Evolutionary conservation across 257 asterid genomes (phyloP).

Genomic region (Ocimum tenuiflorum): DNA sequence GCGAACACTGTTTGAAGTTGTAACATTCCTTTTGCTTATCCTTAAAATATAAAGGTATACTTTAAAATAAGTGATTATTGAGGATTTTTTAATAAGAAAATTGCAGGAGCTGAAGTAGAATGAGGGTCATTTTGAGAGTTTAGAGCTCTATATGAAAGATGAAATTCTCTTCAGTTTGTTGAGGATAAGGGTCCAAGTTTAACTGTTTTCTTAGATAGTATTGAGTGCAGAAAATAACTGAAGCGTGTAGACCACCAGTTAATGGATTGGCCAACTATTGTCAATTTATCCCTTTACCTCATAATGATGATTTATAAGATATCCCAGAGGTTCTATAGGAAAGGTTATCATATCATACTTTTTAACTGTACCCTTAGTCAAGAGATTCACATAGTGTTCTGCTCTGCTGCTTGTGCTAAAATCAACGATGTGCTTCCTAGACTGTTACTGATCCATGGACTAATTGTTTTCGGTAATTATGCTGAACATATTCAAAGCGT

Average conservation of each 20-base stretch:
- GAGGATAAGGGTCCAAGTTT: background rate
- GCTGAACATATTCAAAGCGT: background rate
- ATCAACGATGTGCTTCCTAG: background rate
- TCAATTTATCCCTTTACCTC: background rate
- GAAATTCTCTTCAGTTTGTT: background rate
- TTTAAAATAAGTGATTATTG: background rate
- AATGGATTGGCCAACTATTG: background rate
- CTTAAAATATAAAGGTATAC: background rate
- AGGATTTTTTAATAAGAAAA: background rate
- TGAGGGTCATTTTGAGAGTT: background rate
- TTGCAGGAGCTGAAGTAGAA: background rate
- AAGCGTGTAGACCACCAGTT: background rate
- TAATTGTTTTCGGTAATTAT: background rate
- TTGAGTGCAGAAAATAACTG: background rate
- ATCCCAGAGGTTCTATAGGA: background rate
- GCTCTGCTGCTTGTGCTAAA: background rate
- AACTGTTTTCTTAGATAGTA: background rate
- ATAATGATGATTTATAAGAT: background rate
- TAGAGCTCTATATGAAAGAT: background rate
- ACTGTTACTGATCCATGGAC: background rate
- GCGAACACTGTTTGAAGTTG: background rate
- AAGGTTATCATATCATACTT: background rate
- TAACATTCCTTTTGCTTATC: background rate
- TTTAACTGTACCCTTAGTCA: background rate
- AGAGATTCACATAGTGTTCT: background rate